Base-by-base conservation (phyloP, 371 early-diverging fungal species). In the Mucor circinelloides region DNA sequence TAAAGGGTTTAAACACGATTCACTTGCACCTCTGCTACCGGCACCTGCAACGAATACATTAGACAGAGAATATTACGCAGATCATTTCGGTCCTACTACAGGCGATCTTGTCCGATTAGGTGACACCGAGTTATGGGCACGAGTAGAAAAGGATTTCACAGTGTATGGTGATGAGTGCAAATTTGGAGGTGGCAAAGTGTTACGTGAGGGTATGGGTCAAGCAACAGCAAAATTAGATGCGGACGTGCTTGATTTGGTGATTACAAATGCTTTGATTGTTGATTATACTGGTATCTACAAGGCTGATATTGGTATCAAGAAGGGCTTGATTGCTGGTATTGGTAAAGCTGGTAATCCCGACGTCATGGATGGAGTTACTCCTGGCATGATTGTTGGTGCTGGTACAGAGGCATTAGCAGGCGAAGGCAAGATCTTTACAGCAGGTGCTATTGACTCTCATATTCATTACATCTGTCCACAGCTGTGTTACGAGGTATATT, bases 341-440 rank as follows among this genome's bases (percentile, higher is more conserved):
- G 98, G 98, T 56, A 97, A 97, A 74, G 91, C 96, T 13, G 98
- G 98, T n/a, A 97, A 96, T 77, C 98, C 96, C 1, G 94, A 94
- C 73, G 90, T 94, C n/a, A 96, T 95, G 96, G 94, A 90, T 27
- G 93, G 89, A 23, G 94, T 97, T 5, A 90, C 92, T 8, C 89
- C 90, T 9, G 94, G 94, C 15, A 94, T 97, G 95, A 70, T 90
- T 28, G 89, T 94, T 19, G 97, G 97, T 56, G 90, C 88, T 3
- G 78, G 89, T 9, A 97, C 98, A 4, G 98, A 97, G 73, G 95
- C 92, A 9, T 80, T 96, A 67, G 91, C 95, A 8, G 96, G 92
- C 19, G 97, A 97, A 75, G 94, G 95, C 34, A 82, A 86, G 66
- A 95, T 97, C 31, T 88, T 96, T 60, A 95, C 95, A 0, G 98